Evolutionary conservation across 331 rosid genomes (phyloP), one percentile per base, ranked within the genome.

Genomic region (Malus hybrid): DNA sequence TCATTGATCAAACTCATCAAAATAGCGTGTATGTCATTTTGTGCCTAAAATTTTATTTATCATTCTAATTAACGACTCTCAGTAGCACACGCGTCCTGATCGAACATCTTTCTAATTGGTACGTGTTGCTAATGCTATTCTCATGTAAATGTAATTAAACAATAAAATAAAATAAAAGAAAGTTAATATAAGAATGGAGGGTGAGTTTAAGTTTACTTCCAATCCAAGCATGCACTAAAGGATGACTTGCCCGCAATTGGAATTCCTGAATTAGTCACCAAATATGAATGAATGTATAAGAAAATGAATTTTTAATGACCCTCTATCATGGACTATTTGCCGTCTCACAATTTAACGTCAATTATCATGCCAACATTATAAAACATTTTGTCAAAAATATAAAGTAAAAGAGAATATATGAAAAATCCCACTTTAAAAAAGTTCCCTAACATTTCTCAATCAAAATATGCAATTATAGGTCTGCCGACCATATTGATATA

Each of bases 371-470:
- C 1, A 39, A 39, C 1, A 9, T 39, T 39, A 39, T 9, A 39
- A 39, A 39, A 39, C 1, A 9, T 9, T 39, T 0, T 39, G 1
- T 0, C 0, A 39, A 39, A 39, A 39, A 39, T 1, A 39, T 39
- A 0, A 39, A 39, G 0, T 0, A 0, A 39, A 2, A 39, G 12
- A 39, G 3, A 39, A 9, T 39, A 0, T 2, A 16, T 6, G 1
- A 9, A 39, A 39, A 39, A 0, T 39, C 12, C 0, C 0, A 9
- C 12, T 39, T 39, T 39, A 39, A 39, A 7, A 39, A 0, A 39
- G 12, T 9, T 39, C 4, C 4, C 12, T 9, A 2, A 39, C 46
- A 39, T 39, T 39, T 39, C 46, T 39, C 46, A 39, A 39, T 52
- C 8, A 52, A 52, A 52, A 15, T 18, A 52, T 52, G 57, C 20